Percentiles rank a stretch among this genome's conserved stretches.
Evolutionary conservation across 23 red algal species (phyloP).

Genomic region (Gracilaria gracilis): DNA sequence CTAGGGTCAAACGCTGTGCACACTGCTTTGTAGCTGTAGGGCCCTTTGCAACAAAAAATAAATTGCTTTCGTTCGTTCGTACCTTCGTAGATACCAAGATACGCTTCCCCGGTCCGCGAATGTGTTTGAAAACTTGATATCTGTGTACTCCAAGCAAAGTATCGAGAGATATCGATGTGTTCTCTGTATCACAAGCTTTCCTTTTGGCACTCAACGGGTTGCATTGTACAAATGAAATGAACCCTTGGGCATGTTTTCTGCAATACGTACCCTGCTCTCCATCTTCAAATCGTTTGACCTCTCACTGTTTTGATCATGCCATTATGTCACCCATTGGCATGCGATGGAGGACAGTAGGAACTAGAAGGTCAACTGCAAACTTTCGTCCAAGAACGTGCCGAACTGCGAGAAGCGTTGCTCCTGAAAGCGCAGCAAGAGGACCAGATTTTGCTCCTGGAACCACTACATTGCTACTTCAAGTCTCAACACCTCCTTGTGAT

Average conservation of each 20-base stretch:
- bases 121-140: background rate
- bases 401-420: background rate
- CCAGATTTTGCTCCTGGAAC: constrained; percentile 20
- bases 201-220: no score
- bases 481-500: background rate
- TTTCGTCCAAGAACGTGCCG: background rate
- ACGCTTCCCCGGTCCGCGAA: no score
- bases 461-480: constrained; percentile 13
- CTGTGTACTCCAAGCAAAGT: background rate
- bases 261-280: background rate
- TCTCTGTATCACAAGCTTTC: background rate
- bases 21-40: no score
- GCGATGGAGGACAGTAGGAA: background rate
- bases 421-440: background rate
- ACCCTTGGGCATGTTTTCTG: background rate
- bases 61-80: no score
- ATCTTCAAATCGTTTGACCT: background rate
- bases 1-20: no score
- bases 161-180: background rate
- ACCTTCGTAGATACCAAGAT: no score
- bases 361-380: background rate
- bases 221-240: background rate
- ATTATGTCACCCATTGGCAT: background rate
- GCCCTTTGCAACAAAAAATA: no score
- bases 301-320: background rate